Conservation (phyloP, 352 stramenopile species). For the Phytopythium kandeliae region DNA sequence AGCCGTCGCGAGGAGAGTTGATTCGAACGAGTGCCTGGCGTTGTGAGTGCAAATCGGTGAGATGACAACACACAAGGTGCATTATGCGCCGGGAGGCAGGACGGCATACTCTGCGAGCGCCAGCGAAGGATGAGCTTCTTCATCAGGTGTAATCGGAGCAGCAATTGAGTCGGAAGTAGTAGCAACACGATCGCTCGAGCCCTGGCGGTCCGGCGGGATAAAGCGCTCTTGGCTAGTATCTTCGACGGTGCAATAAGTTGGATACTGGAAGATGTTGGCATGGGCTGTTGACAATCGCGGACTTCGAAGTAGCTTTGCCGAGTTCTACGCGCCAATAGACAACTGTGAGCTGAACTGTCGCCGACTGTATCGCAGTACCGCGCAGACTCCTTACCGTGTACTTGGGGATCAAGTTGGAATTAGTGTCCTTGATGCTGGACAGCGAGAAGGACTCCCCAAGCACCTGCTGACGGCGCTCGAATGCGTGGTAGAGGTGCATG, state of each 20-base stretch:
- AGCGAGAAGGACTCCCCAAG: slow-evolving; percentile 24
- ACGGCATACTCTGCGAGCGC: slow-evolving; percentile 22
- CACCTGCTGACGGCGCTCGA: slow-evolving; percentile 46
- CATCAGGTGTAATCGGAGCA: not conserved
- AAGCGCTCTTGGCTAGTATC: not conserved
- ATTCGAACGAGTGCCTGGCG: slow-evolving; percentile 26
- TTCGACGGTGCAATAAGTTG: not conserved
- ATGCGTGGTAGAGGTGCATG: slow-evolving; percentile 45
- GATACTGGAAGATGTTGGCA: not conserved
- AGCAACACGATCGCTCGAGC: not conserved
- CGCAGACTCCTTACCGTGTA: slow-evolving; percentile 28
- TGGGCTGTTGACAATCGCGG: slow-evolving; percentile 5
- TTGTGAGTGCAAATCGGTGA: not conserved
- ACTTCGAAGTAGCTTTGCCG: slow-evolving; percentile 16
- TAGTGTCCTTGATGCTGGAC: slow-evolving; percentile 22
- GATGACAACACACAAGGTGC: not conserved
- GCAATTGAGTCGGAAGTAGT: not conserved
- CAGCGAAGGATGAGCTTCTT: slow-evolving; percentile 11
- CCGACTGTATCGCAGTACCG: slow-evolving; percentile 1
- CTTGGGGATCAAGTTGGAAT: slow-evolving; percentile 61
- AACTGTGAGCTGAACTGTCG: not conserved
- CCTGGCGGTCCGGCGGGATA: not conserved
- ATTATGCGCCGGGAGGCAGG: not conserved
- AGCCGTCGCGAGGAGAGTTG: slow-evolving; percentile 18
- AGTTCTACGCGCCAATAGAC: slow-evolving; percentile 12